Conservation (phyloP, 2,329 filamentous ascomycete species). For the Talaromyces funiculosus region DNA sequence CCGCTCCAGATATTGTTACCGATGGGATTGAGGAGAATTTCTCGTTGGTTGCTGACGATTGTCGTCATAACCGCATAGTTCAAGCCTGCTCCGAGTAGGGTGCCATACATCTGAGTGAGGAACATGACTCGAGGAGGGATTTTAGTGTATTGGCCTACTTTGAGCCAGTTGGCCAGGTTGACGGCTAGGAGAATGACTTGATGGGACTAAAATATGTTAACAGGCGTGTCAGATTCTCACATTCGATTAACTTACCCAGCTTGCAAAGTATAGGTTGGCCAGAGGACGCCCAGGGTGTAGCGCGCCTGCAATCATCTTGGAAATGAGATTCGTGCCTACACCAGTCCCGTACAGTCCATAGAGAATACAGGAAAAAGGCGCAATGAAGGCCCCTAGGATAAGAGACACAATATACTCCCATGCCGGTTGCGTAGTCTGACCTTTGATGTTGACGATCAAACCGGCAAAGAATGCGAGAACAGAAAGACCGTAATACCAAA, state of each 20-base stretch:
- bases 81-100: conserved; percentile 49
- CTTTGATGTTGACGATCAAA: conserved; percentile 42
- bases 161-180: conserved; percentile 21
- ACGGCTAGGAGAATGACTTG: conserved; percentile 24
- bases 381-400: conserved; percentile 40
- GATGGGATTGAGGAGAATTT: conserved; percentile 41
- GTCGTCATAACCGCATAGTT: conserved; percentile 54
- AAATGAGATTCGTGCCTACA: conserved; percentile 20
- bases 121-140: conserved; percentile 54
- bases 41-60: conserved; percentile 48
- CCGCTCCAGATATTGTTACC: conserved; percentile 52
- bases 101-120: conserved; percentile 52
- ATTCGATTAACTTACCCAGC: background rate
- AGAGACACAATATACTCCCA: conserved; percentile 48
- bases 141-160: conserved; percentile 39
- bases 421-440: conserved; percentile 43
- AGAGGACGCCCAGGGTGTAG: conserved; percentile 22
- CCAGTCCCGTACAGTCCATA: conserved; percentile 20
- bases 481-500: conserved; percentile 44
- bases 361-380: conserved; percentile 38
- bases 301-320: conserved; percentile 25
- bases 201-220: conserved; percentile 20
- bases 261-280: conserved; percentile 24
- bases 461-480: conserved; percentile 44
- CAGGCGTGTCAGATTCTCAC: background rate